These are phyloP conservation scores for Epichloe glyceriae DNA, from an alignment of 2,329 filamentous ascomycete genomes.

Conservation along the genomic window DNA sequence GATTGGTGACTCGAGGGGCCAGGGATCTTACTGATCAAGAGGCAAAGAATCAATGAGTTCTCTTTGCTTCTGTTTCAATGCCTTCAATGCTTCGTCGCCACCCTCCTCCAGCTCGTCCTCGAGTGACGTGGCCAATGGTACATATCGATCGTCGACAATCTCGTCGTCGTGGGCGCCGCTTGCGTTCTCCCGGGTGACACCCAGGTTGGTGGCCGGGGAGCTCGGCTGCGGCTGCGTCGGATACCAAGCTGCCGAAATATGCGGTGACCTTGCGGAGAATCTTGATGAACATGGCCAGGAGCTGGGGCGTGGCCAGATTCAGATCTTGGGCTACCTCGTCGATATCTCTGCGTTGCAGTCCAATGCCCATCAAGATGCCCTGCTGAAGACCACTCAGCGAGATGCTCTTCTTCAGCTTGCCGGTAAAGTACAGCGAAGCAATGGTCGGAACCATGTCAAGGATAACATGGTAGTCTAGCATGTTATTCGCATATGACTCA, in stretches of 20 bases:
- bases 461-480: constrained; percentile 96
- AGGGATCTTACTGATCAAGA: constrained; percentile 48
- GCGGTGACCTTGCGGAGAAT: constrained; percentile 76
- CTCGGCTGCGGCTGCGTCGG: constrained; percentile 56
- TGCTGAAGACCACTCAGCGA: constrained; percentile 73
- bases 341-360: constrained; percentile 80
- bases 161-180: constrained; percentile 58
- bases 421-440: constrained; percentile 73
- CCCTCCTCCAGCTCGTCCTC: constrained; percentile 78
- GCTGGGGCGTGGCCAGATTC: constrained; percentile 58
- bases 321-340: constrained; percentile 71
- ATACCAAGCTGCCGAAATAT: constrained; percentile 63
- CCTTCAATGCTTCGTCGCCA: constrained; percentile 59
- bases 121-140: constrained; percentile 56
- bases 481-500: constrained; percentile 90
- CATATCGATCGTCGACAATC: constrained; percentile 50
- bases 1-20: no score
- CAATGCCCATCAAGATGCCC: constrained; percentile 77
- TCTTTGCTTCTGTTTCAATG: constrained; percentile 66
- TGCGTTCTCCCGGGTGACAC: constrained; percentile 45
- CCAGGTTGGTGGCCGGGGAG: constrained; percentile 48
- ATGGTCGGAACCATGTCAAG: constrained; percentile 81
- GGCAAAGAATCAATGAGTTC: constrained; percentile 84
- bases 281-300: constrained; percentile 96
- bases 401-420: constrained; percentile 53